Base-by-base conservation (phyloP, 2,329 filamentous ascomycete species). In the Cytospora chrysosperma region DNA sequence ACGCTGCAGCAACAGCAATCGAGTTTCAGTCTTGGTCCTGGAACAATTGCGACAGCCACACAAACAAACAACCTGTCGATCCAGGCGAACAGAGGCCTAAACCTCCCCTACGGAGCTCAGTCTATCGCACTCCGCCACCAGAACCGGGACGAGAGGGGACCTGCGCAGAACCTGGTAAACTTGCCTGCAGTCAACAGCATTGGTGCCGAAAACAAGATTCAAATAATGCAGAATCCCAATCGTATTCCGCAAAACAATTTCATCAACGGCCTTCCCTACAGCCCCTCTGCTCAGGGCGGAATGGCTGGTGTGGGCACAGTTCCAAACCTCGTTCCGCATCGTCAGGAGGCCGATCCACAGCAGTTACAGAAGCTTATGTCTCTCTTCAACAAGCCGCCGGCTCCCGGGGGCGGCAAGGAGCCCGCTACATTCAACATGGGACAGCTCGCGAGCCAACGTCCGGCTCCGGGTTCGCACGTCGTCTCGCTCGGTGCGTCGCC, bases 321-420 rank as follows among this genome's bases (percentile, higher is more conserved):
- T 27, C 70, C 73, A 6, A 68, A 68, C 7, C 61, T 69, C 13
- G 62, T 70, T 26, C 74, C 75, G 52, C 73, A 73, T 13, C 73
- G 75, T 30, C 72, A 75, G 47, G 73, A 77, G 28, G 71, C 74
- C 49, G 76, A 73, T 9, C 68, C 73, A 24, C 83, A 77, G 49
- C 80, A 83, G 59, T 77, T 73, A 66, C 77, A 78, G 52, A 75
- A 77, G 61, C 75, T 84, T 4, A 77, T 91, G 15, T 89, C 87
- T 6, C 80, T 91, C 1, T 90, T 91, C 70, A 82, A 84, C 28
- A 85, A 84, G 69, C 70, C 77, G 5, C 71, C 74, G 51, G 54
- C 70, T 6, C 71, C 70, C 21, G 61, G 69, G 15, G 64, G 72
- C 64, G 70, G 70, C 19, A 76, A 73, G 61, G 77, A 74, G 62